Evolutionary conservation across 768 basidiomycete species (phyloP).

Genomic region (Boletellus ananiceps): DNA sequence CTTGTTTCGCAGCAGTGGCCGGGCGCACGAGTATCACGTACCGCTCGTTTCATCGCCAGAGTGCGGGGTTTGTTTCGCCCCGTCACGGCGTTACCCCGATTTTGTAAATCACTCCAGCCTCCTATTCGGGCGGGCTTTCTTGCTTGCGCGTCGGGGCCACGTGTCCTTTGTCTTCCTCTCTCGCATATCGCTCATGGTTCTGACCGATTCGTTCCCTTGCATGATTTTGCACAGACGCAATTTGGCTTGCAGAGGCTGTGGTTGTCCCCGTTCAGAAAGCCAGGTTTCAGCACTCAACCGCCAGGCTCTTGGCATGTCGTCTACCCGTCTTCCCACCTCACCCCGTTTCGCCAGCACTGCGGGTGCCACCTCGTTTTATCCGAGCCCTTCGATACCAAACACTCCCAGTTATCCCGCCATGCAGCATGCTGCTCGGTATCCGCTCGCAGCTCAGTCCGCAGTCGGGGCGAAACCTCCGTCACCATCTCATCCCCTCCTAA

Average conservation of each 20-base stretch:
- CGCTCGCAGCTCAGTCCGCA: conserved; percentile 23
- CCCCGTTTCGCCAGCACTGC: conserved; percentile 22
- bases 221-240: conserved; percentile 65
- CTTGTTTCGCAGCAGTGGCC: conserved; percentile 1
- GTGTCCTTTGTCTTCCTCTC: conserved; percentile 3
- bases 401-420: conserved; percentile 28
- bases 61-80: conserved; percentile 7
- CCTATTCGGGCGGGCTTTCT: conserved; percentile 25
- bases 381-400: conserved; percentile 22
- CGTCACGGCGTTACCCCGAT: conserved; percentile 19
- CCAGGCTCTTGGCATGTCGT: conserved; percentile 24
- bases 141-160: conserved; percentile 2
- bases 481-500: conserved; percentile 67
- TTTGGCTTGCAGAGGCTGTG: conserved; percentile 71
- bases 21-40: conserved; percentile 2
- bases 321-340: conserved; percentile 22
- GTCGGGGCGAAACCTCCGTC: conserved; percentile 32
- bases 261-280: conserved; percentile 49
- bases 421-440: conserved; percentile 23
- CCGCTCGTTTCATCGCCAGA: background rate
- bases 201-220: conserved; percentile 47
- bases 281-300: conserved; percentile 30
- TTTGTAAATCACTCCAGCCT: conserved; percentile 20
- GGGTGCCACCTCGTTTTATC: conserved; percentile 14
- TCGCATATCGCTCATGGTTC: conserved; percentile 31